Evolutionary conservation across 345 rosid genomes (phyloP).

Genomic region (Cardamine resedifolia): DNA sequence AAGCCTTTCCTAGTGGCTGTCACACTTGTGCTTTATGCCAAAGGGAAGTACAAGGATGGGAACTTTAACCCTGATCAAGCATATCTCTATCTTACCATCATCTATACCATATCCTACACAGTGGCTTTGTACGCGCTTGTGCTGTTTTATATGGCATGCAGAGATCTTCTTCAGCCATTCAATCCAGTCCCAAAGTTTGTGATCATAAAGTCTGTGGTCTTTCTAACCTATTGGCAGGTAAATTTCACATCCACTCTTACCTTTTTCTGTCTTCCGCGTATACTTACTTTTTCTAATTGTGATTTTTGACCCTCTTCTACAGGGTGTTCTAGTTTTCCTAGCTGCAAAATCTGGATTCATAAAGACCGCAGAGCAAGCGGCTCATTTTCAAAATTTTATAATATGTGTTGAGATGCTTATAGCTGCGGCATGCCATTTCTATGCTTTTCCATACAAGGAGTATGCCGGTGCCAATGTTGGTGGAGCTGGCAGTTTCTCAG

Average conservation of each 20-base stretch:
- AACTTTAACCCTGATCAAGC: constrained; percentile 95
- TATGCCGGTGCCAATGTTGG: constrained; percentile 97
- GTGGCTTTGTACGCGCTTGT: constrained; percentile 90
- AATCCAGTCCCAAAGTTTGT: constrained; percentile 98
- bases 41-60: constrained; percentile 94
- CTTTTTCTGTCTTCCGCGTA: background rate
- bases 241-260: background rate
- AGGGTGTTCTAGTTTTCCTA: constrained; percentile 98
- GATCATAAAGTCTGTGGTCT: constrained; percentile 93
- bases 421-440: constrained; percentile 92
- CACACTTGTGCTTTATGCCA: constrained; percentile 87
- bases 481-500: constrained; percentile 65
- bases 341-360: constrained; percentile 93
- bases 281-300: background rate
- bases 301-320: constrained; percentile 2
- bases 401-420: constrained; percentile 98
- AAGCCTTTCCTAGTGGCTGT: constrained; percentile 88
- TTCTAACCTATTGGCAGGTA: constrained; percentile 99
- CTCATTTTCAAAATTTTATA: constrained; percentile 81
- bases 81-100: constrained; percentile 87
- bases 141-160: constrained; percentile 94
- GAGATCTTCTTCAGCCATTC: constrained; percentile 97
- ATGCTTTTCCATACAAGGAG: constrained; percentile 97
- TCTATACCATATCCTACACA: constrained; percentile 93
- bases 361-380: constrained; percentile 74